A percentile compares a stretch with the other conserved stretches of the same genome.
These are phyloP conservation scores for Mercurialis annua DNA, from an alignment of 345 rosid species.

Conservation along the genomic window DNA sequence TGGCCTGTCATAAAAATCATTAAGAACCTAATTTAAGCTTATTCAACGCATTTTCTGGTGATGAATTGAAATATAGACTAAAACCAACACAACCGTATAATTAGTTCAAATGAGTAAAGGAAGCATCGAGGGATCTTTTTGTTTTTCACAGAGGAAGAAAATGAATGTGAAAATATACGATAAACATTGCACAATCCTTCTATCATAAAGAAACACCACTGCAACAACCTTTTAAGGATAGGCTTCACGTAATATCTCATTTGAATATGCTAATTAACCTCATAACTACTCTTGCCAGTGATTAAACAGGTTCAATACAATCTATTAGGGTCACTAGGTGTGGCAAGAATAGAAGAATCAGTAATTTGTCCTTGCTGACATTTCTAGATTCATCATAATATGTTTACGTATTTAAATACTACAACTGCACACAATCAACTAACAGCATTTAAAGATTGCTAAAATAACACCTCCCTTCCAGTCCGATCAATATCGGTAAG, in stretches of 20 bases:
- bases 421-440: no score
- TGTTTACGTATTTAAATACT: neutral
- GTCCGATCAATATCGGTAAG: neutral
- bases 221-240: neutral
- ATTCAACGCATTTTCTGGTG: slow-evolving; percentile 22
- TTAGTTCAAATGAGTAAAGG: slow-evolving; percentile 2
- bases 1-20: slow-evolving; percentile 66
- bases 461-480: neutral
- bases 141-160: neutral
- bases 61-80: slow-evolving; percentile 13
- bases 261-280: neutral
- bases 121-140: neutral
- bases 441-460: neutral
- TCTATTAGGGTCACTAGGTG: neutral
- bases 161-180: neutral
- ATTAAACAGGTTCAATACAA: neutral
- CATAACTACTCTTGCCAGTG: neutral
- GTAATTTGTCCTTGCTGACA: neutral
- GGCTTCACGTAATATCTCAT: neutral
- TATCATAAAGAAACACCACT: neutral
- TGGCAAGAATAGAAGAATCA: neutral
- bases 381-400: no score
- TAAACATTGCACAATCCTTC: neutral
- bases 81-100: slow-evolving; percentile 10
- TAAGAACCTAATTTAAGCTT: slow-evolving; percentile 26